Conservation (phyloP, 495 filamentous ascomycete genomes). For the Aspergillus wentii region DNA sequence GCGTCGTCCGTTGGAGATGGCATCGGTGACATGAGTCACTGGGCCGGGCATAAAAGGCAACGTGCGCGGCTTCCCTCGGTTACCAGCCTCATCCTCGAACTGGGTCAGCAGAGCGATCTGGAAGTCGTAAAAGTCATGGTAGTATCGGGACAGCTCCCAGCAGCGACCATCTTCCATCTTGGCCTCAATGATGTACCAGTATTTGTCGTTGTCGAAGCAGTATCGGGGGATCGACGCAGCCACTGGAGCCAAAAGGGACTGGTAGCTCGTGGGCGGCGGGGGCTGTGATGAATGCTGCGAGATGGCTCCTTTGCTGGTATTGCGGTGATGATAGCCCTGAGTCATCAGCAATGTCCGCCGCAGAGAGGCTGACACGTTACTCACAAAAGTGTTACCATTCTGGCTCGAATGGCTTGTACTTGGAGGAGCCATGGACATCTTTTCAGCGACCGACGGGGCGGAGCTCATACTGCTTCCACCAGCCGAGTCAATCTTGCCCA, state of each 20-base stretch:
- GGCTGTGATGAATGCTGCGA: slow-evolving; percentile 22
- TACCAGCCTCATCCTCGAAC: slow-evolving; percentile 89
- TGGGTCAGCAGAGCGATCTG: slow-evolving; percentile 92
- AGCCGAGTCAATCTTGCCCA: slow-evolving; percentile 78
- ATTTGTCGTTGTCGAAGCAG: slow-evolving; percentile 95
- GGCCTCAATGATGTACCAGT: slow-evolving; percentile 96
- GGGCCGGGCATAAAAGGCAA: slow-evolving; percentile 98
- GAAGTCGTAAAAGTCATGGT: slow-evolving; percentile 98
- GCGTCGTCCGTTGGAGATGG: slow-evolving; percentile 87
- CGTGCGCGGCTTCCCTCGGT: slow-evolving; percentile 67
- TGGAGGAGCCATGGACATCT: slow-evolving; percentile 63
- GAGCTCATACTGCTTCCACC: slow-evolving; percentile 35
- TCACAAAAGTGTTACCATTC: slow-evolving; percentile 44
- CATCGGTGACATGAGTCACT: slow-evolving; percentile 95
- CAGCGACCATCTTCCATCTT: slow-evolving; percentile 84
- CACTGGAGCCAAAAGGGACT: slow-evolving; percentile 51
- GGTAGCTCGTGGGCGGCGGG: slow-evolving; percentile 22
- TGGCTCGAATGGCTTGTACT: slow-evolving; percentile 33
- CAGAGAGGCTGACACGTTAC: slow-evolving; percentile 9
- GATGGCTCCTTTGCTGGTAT: slow-evolving; percentile 37
- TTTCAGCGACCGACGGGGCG: slow-evolving; percentile 67
- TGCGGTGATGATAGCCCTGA: slow-evolving; percentile 43
- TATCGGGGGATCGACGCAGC: slow-evolving; percentile 86
- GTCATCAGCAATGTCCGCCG: background rate
- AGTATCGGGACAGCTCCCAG: slow-evolving; percentile 90